phyloP scores from a whole-genome alignment of 305 asterid genomes.

The Lippia alba region DNA sequence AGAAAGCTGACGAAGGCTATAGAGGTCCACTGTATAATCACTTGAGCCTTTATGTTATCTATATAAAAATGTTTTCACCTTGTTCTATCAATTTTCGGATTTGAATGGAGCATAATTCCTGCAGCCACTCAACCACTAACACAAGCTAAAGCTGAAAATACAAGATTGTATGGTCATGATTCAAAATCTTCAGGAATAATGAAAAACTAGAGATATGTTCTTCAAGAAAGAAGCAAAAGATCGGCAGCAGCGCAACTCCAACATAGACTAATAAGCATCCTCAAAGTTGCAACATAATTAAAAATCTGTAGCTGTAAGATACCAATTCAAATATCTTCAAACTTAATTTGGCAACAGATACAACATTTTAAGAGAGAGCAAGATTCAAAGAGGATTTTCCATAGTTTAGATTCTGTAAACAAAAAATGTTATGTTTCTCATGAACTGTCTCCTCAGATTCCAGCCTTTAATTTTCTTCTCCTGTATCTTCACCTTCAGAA shows the following conservation, averaged over 20 bases:
- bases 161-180: conserved; percentile 27
- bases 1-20: conserved; percentile 9
- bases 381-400: conserved; percentile 4
- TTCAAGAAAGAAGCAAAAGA: not conserved
- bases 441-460: conserved; percentile 75
- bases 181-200: conserved; percentile 22
- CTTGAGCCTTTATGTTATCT: conserved; percentile 3
- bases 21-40: conserved; percentile 14
- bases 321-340: conserved; percentile 8
- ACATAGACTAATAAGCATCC: conserved; percentile 21
- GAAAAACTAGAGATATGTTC: not conserved
- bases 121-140: conserved; percentile 89
- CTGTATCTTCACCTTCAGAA: conserved; percentile 41
- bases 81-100: conserved; percentile 91
- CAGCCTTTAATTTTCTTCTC: conserved; percentile 72
- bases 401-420: conserved; percentile 12
- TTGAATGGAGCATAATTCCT: conserved; percentile 86
- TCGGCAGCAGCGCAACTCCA: conserved; percentile 20
- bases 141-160: conserved; percentile 85
- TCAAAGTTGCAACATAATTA: conserved; percentile 14
- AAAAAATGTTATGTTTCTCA: conserved; percentile 24
- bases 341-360: conserved; percentile 2
- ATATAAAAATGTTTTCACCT: conserved; percentile 47
- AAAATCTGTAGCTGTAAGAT: not conserved
- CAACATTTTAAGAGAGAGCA: conserved; percentile 10